A percentile compares a stretch with the other conserved stretches of the same genome.
These are phyloP conservation scores for Funneliformis geosporum DNA, from an alignment of 192 early-diverging fungal genomes.

Conservation along the genomic window DNA sequence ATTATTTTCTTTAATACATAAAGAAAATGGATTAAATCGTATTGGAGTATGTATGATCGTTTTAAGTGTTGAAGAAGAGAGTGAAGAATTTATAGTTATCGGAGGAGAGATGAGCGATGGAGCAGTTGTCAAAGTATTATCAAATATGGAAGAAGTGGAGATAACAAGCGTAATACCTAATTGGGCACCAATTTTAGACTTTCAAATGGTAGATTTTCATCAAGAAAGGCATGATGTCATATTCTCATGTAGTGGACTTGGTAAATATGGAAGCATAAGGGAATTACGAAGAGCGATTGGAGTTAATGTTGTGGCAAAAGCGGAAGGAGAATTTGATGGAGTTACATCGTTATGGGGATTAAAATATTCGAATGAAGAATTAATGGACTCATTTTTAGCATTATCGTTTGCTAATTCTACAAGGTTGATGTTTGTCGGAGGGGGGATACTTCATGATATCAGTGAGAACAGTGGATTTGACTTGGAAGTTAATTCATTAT, in stretches of 20 bases:
- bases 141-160: not conserved
- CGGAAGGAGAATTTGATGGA: slow-evolving; percentile 16
- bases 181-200: slow-evolving; percentile 28
- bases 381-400: slow-evolving; percentile 8
- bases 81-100: slow-evolving; percentile 3
- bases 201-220: slow-evolving; percentile 17
- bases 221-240: slow-evolving; percentile 19
- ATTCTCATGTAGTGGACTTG: slow-evolving; percentile 15
- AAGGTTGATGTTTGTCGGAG: not conserved
- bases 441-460: slow-evolving; percentile 15
- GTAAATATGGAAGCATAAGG: slow-evolving; percentile 6
- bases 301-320: not conserved
- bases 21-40: slow-evolving; percentile 1
- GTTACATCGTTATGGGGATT: slow-evolving; percentile 14
- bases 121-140: slow-evolving; percentile 2
- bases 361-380: slow-evolving; percentile 1
- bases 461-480: slow-evolving; percentile 19
- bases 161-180: slow-evolving; percentile 10
- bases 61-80: not conserved
- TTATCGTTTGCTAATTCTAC: slow-evolving; percentile 22
- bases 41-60: slow-evolving; percentile 3
- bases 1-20: not conserved
- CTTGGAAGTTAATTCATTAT: slow-evolving; percentile 17
- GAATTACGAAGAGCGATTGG: slow-evolving; percentile 21
- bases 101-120: slow-evolving; percentile 27